Conservation (phyloP, 768 basidiomycete genomes). For the Boletus rufocinnamomeus region DNA sequence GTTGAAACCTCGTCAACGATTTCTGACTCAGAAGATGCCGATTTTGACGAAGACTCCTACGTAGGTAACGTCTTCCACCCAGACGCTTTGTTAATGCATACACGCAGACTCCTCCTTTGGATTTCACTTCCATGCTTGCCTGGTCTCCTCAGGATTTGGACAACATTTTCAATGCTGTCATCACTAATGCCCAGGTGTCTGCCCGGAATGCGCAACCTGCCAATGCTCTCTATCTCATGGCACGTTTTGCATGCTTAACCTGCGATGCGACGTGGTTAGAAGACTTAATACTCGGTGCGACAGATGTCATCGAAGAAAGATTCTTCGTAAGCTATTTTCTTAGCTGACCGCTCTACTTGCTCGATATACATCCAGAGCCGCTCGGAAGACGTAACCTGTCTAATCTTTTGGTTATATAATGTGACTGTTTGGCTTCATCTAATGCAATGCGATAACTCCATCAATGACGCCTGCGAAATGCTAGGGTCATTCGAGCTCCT, state of each 20-base stretch:
- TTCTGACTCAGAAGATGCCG: slow-evolving; percentile 52
- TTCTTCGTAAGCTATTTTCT: slow-evolving; percentile 72
- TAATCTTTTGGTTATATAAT: slow-evolving; percentile 96
- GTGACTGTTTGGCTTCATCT: slow-evolving; percentile 88
- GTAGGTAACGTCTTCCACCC: slow-evolving; percentile 35
- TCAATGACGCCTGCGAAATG: slow-evolving; percentile 78
- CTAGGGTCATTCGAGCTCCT: slow-evolving; percentile 83
- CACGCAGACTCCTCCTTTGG: slow-evolving; percentile 65
- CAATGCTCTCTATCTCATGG: slow-evolving; percentile 86
- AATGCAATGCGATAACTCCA: slow-evolving; percentile 79
- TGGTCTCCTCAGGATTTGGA: slow-evolving; percentile 83
- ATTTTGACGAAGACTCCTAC: slow-evolving; percentile 50
- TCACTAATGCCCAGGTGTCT: slow-evolving; percentile 71
- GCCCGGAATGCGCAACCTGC: slow-evolving; percentile 84
- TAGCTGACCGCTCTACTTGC: slow-evolving; percentile 6
- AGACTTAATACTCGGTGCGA: slow-evolving; percentile 87
- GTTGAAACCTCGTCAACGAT: slow-evolving; percentile 46
- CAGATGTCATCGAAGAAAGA: slow-evolving; percentile 88
- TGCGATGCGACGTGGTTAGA: slow-evolving; percentile 92
- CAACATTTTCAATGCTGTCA: slow-evolving; percentile 77
- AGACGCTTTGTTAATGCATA: slow-evolving; percentile 10
- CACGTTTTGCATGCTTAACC: slow-evolving; percentile 89
- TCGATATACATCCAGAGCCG: slow-evolving; percentile 53
- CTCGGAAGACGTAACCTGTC: slow-evolving; percentile 80
- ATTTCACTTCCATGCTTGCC: slow-evolving; percentile 89